Evolutionary conservation across 225 moss, liverwort and hornwort genomes (phyloP), one percentile per base, ranked within the genome.

Genomic region (Anthoceros angustus): DNA sequence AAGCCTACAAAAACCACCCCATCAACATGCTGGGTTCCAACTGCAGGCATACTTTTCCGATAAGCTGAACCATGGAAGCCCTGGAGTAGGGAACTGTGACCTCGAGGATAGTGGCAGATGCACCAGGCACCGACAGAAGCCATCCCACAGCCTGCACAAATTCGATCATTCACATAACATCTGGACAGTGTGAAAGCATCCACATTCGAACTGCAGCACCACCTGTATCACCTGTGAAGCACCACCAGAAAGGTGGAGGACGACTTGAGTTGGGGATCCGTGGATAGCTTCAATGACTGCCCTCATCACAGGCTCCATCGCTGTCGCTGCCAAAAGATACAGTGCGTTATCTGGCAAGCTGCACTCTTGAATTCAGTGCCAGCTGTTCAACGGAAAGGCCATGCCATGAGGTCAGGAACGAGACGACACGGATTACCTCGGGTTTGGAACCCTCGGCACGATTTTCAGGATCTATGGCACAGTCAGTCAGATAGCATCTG

Each of bases 231-330:
- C 93, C 87, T 94, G 94, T 39, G 94, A 83, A 65, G 87, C 94
- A 72, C 94, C 94, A 66, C 94, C 90, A n/a, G 94, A 86, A 20
- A 94, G 83, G 41, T 72, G 84, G 41, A 94, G 75, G 32, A 94
- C 94, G 62, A 83, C 84, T 74, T 88, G 84, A 41, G 83, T 88
- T 4, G 90, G 94, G 61, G 94, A 82, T 41, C 81, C 76, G 79
- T 94, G 94, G 74, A 94, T 86, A 18, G 90, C 90, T 70, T 94
- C 94, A 49, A 94, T 84, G 46, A 85, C 86, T 32, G 85, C 78
- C 67, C 79, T 84, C 73, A 94, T 62, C 62, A 75, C 75, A 18
- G 79, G 61, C 62, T 94, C 94, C 94, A 94, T 94, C 71, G 46
- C 46, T 12, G 12, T 12, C 18, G 2, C 14, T 48, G 12, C 46